These are phyloP conservation scores for Cicer yamashitae DNA, from an alignment of 306 rosid genomes.

Conservation along the genomic window DNA sequence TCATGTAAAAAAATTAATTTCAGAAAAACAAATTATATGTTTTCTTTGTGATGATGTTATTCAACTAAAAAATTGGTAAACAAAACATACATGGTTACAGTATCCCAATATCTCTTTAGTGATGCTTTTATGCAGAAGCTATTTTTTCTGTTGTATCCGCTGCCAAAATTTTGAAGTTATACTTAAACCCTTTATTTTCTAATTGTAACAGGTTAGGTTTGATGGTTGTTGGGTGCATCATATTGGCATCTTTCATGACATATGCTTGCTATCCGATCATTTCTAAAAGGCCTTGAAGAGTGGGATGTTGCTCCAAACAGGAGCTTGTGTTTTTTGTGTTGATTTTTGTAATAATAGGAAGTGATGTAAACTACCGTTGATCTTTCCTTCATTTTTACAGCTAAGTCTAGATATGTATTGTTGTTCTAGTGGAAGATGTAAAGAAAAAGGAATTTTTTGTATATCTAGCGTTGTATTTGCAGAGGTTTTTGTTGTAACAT, in stretches of 20 bases:
- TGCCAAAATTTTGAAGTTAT: not conserved
- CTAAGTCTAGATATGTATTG: conserved; percentile 29
- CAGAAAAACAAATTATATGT: too few relatives aligned
- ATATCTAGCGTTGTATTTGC: conserved; percentile 33
- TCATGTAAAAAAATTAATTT: too few relatives aligned
- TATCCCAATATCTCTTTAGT: too few relatives aligned
- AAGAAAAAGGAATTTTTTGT: conserved; percentile 43
- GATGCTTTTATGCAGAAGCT: too few relatives aligned
- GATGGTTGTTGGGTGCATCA: conserved; percentile 85
- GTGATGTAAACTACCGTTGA: conserved; percentile 41
- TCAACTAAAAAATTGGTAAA: too few relatives aligned
- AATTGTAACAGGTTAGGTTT: conserved; percentile 74
- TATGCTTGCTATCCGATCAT: conserved; percentile 81
- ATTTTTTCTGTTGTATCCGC: too few relatives aligned
- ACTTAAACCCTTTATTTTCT: conserved; percentile 3
- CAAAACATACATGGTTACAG: too few relatives aligned
- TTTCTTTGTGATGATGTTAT: too few relatives aligned
- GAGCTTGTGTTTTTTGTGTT: conserved; percentile 58
- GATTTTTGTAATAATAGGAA: conserved; percentile 49
- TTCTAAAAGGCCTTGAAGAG: conserved; percentile 78
- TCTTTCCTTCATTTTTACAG: conserved; percentile 30
- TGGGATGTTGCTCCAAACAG: conserved; percentile 62
- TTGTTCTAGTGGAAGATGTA: conserved; percentile 41
- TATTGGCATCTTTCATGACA: conserved; percentile 93
- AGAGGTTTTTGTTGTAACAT: conserved; percentile 48